Conservation (phyloP, 768 basidiomycete genomes). For the Trametes cubensis region DNA sequence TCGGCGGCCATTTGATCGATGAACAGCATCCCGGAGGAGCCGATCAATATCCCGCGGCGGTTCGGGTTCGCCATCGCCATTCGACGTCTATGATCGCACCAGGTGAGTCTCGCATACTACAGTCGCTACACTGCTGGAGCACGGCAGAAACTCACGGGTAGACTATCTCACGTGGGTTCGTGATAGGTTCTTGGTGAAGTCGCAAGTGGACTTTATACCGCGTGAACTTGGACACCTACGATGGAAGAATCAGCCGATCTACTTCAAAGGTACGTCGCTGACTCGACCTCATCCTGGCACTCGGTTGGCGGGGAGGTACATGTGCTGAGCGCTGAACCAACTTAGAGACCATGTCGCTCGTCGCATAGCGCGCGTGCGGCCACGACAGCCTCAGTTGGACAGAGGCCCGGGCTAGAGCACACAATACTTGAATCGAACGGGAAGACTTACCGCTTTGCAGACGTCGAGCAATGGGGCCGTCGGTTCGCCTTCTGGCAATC, state of each 20-base stretch:
- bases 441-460: not conserved
- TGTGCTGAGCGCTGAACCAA: not conserved
- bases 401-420: not conserved
- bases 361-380: not conserved
- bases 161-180: not conserved
- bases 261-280: not conserved
- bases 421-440: not conserved
- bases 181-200: not conserved
- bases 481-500: not conserved
- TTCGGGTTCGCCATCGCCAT: not conserved
- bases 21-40: not conserved
- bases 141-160: not conserved
- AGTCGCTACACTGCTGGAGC: not conserved
- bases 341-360: not conserved
- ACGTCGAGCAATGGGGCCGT: not conserved
- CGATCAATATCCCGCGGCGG: not conserved
- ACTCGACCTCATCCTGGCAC: not conserved
- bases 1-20: not conserved
- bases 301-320: no score
- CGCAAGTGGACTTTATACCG: no score
- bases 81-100: not conserved
- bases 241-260: not conserved
- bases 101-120: not conserved
- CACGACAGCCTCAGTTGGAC: no score
- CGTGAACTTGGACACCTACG: not conserved